Conservation (phyloP, 768 basidiomycete species). For the Termitomyces sp. region DNA sequence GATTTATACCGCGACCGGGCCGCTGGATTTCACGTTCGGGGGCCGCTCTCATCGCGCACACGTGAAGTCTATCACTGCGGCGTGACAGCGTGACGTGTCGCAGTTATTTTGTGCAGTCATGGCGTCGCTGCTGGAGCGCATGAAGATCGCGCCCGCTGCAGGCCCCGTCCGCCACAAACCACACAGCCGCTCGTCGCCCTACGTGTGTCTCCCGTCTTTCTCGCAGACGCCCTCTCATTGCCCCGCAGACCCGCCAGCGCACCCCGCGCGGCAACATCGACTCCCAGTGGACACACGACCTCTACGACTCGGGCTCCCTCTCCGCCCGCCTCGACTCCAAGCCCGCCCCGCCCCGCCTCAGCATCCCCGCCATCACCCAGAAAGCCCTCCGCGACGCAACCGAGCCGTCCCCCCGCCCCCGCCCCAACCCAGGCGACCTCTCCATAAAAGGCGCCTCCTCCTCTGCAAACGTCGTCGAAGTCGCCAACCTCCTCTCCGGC, state of each 20-base stretch:
- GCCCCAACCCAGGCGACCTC: slow-evolving; percentile 17
- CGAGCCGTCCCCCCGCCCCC: not conserved
- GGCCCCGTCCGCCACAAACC: slow-evolving; percentile 45
- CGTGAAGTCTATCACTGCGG: too few relatives aligned
- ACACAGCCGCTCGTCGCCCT: not conserved
- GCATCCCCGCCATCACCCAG: slow-evolving; percentile 44
- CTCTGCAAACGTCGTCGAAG: slow-evolving; percentile 67
- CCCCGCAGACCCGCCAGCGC: slow-evolving; percentile 42
- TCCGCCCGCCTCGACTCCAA: slow-evolving; percentile 48
- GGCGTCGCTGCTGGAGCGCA: slow-evolving; percentile 58
- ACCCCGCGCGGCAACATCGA: slow-evolving; percentile 64
- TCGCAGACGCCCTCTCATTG: slow-evolving; percentile 7
- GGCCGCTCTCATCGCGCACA: too few relatives aligned
- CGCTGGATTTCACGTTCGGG: too few relatives aligned
- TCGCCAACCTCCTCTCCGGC: slow-evolving; percentile 66
- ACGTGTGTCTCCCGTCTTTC: not conserved
- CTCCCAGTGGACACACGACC: slow-evolving; percentile 66
- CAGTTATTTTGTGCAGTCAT: slow-evolving; percentile 20
- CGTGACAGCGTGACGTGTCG: not conserved
- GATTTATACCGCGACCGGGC: too few relatives aligned
- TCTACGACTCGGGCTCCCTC: slow-evolving; percentile 59
- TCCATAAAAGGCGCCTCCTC: slow-evolving; percentile 67
- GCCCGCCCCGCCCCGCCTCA: slow-evolving; percentile 44
- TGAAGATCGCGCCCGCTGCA: slow-evolving; percentile 27
- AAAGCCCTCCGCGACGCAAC: slow-evolving; percentile 64